phyloP scores from a whole-genome alignment of 352 stramenopile genomes.

The Halophytophthora polymorphica region DNA sequence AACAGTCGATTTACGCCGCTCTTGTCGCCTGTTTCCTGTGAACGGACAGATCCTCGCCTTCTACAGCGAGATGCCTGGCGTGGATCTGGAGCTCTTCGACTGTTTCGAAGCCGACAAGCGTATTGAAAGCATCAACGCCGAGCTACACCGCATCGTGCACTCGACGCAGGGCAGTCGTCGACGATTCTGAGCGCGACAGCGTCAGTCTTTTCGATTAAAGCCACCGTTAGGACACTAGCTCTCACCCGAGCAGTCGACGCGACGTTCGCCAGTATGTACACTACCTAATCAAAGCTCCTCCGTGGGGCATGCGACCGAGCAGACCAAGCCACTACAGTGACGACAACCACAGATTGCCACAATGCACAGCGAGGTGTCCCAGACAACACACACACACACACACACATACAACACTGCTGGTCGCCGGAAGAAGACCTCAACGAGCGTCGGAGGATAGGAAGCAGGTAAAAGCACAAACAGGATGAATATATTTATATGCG shows the following conservation, averaged over 20 bases:
- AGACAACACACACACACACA: no score
- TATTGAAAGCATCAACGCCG: constrained; percentile 69
- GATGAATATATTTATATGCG: constrained; percentile 66
- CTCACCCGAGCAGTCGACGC: background rate
- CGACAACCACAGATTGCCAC: no score
- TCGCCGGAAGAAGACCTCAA: no score
- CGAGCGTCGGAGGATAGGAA: background rate
- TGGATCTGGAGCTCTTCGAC: constrained; percentile 78
- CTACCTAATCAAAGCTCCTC: no score
- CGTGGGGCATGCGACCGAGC: no score
- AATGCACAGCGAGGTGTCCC: no score
- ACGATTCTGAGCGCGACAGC: constrained; percentile 15
- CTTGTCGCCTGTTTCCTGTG: background rate
- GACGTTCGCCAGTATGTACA: no score
- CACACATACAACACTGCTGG: no score
- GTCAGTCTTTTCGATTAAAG: no score
- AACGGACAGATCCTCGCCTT: constrained; percentile 74
- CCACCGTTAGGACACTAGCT: background rate
- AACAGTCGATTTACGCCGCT: background rate
- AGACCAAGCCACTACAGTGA: no score
- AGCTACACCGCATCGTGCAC: constrained; percentile 73
- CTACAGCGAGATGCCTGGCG: constrained; percentile 75
- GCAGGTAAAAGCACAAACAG: constrained; percentile 21
- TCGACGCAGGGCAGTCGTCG: constrained; percentile 29
- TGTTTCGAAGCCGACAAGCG: constrained; percentile 74